These are phyloP conservation scores for Fusarium domesticum DNA, from an alignment of 2,329 filamentous ascomycete genomes.

Conservation along the genomic window DNA sequence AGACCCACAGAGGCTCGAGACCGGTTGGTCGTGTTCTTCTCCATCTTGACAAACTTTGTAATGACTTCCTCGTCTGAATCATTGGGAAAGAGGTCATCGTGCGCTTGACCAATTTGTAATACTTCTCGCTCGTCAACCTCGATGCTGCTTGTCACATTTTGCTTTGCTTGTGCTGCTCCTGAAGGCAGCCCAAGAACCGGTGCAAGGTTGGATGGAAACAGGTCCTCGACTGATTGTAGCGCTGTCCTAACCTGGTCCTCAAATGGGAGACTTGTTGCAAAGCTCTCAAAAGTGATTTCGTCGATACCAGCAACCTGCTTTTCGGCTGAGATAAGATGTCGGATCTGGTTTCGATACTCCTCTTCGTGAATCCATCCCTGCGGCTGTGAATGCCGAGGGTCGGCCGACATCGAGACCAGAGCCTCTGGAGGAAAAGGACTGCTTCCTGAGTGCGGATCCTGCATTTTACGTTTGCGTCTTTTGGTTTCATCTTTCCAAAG, in stretches of 20 bases:
- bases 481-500: slow-evolving; percentile 89
- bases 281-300: slow-evolving; percentile 60
- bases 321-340: slow-evolving; percentile 63
- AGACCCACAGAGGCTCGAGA: not conserved
- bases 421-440: slow-evolving; percentile 80
- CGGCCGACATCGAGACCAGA: slow-evolving; percentile 84
- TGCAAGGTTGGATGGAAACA: slow-evolving; percentile 68
- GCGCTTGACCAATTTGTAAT: slow-evolving; percentile 42
- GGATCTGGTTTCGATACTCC: slow-evolving; percentile 68
- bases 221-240: slow-evolving; percentile 80
- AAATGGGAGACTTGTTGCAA: slow-evolving; percentile 53
- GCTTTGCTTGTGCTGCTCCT: slow-evolving; percentile 18
- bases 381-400: slow-evolving; percentile 66
- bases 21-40: slow-evolving; percentile 8
- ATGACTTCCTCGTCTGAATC: slow-evolving; percentile 53
- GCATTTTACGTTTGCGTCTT: slow-evolving; percentile 70
- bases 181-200: slow-evolving; percentile 44
- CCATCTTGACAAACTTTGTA: slow-evolving; percentile 23
- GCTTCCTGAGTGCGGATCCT: slow-evolving; percentile 59
- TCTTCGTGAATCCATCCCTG: slow-evolving; percentile 92
- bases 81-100: slow-evolving; percentile 47
- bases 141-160: slow-evolving; percentile 44
- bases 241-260: slow-evolving; percentile 68
- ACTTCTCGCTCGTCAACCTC: slow-evolving; percentile 65
- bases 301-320: slow-evolving; percentile 40